Base-by-base conservation (phyloP, 192 early-diverging fungal species). In the Diversispora epigaea region DNA sequence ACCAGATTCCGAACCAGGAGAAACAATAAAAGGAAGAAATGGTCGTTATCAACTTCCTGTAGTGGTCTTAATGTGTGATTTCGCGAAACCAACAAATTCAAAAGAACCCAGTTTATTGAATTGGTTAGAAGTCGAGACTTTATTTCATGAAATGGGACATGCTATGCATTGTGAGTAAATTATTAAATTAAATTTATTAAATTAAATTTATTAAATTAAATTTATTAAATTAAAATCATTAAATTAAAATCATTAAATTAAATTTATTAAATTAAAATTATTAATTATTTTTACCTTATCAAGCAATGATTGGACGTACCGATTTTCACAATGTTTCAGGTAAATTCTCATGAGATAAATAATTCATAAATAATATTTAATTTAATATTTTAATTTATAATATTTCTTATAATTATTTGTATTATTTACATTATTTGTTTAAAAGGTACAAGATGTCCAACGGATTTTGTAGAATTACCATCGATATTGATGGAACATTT, bases 121-220 rank as follows among this genome's bases (percentile, higher is more conserved):
- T 43, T 88, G 91, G 84, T 79, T 78, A 66, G 95, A 98, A 76
- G 91, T 98, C 39, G 96, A 98, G 78, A 99, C 98, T 0, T 80
- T 98, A 3, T 99, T 97, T 82, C 98, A 99, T 80, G 98, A 99
- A 73, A 97, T 98, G 95, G 98, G 98, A 4, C 98, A 99, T 76
- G 98, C 94, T 3, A 94, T 98, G 91, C 96, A 97, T 79, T 98
- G 82, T 83, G 77, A 77, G 82, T 76, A 19, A 32, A 12, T 39
- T 44, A 21, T 56, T 1, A n/a, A 22, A 44, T 22, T 25, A 19
- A 56, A 44, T 71, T 49, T 9, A 22, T 45, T n/a, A 17, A 44
- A 19, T 56, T 25, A 19, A 52, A 44, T 70, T 39, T 44, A 21
- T 56, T 1, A n/a, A 22, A 44, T 22, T 25, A 19, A 56, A 44